Base-by-base conservation (phyloP, 2,329 filamentous ascomycete genomes). In the Aspergillus ochraceus region DNA sequence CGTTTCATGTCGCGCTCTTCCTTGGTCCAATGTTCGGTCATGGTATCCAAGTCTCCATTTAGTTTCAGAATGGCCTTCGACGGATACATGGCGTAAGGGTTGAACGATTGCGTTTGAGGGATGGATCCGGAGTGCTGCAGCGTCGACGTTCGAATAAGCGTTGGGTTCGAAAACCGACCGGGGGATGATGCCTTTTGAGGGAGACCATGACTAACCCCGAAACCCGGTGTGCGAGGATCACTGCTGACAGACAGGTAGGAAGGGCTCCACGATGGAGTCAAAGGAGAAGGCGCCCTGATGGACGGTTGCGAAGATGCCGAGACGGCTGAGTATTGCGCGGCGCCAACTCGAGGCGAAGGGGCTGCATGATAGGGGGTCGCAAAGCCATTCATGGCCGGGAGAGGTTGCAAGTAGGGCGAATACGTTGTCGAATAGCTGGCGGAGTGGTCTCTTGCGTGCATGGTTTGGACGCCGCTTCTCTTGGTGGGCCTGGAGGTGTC, bases 31-130 rank as follows among this genome's bases (percentile, higher is more conserved):
- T 88, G 85, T 63, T 90, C 85, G 0, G 88, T 87, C 94, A 98
- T 97, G 8, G 83, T 80, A 54, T 92, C 88, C 52, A 99, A 83
- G 69, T 97, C 91, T 20, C 93, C 93, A 56, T 90, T 86, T 60
- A 98, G 89, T 70, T 95, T 92, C 30, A 98, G 81, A 19, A 89
- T 81, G 0, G 93, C 95, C 79, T 97, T 97, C 71, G 87, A 86
- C 17, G 91, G 88, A 71, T 93, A 94, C 66, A 94, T 85, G 3
- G 88, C 85, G 71, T 96, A 93, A 0, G 90, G 89, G 67, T 92
- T 91, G 77, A 92, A 91, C 19, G 81, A 74, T 42, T 78, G 83
- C 63, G 74, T 81, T 64, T 78, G 81, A n/a, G 77, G 69, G 11
- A 78, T 64, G 24, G 75, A 76, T 30, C 79, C 78, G 9, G 84